Conservation (phyloP, 305 asterid species). For the Solanum hybrid region DNA sequence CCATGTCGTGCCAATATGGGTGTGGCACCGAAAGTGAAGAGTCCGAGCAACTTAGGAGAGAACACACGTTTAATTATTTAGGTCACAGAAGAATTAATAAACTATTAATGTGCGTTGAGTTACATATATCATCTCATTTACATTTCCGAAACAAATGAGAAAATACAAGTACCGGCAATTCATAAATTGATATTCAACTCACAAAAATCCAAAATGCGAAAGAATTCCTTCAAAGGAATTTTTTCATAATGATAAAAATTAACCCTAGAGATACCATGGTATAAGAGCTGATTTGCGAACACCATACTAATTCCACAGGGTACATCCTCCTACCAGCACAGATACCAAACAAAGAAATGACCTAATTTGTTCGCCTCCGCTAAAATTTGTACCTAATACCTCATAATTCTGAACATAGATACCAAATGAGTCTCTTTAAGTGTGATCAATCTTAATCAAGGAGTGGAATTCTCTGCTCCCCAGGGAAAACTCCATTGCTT, state of each 20-base stretch:
- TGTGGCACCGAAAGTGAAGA: background rate
- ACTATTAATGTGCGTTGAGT: background rate
- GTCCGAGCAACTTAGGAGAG: background rate
- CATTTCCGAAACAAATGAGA: background rate
- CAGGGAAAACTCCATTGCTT: background rate
- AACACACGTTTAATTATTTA: background rate
- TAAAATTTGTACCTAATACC: background rate
- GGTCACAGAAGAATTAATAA: background rate
- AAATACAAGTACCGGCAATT: background rate
- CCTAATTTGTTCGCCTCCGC: background rate
- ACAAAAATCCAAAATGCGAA: background rate
- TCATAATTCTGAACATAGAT: background rate
- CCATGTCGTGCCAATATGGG: background rate
- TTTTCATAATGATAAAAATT: background rate
- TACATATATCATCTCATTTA: background rate
- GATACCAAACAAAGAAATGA: background rate
- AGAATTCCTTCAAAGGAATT: background rate
- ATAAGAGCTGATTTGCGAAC: background rate
- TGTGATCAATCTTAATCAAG: background rate
- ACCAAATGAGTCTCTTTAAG: background rate
- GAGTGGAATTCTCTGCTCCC: background rate
- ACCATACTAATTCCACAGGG: background rate
- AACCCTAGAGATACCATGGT: background rate
- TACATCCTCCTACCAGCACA: background rate
- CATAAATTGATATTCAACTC: background rate